These are phyloP conservation scores for Gillenia trifoliata DNA, from an alignment of 306 rosid genomes.

Conservation along the genomic window DNA sequence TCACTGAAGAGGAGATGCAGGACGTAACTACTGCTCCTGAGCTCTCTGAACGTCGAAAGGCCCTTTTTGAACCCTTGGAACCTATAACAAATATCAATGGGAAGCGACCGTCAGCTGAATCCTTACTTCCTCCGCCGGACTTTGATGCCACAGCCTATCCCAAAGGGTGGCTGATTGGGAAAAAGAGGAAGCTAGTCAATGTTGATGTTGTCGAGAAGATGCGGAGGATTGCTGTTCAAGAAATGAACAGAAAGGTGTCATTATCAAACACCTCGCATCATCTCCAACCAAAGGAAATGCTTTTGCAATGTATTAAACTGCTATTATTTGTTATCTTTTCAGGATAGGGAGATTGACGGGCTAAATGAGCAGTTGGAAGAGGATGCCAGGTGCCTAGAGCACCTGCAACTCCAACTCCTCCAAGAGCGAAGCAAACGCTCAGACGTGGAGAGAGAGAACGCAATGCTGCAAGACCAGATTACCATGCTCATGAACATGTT, in stretches of 20 bases:
- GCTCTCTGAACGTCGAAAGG: constrained; percentile 67
- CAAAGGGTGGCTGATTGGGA: constrained; percentile 85
- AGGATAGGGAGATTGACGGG: constrained; percentile 88
- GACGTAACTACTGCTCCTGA: constrained; percentile 32
- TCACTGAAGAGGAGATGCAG: constrained; percentile 34
- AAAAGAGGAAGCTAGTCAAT: constrained; percentile 91
- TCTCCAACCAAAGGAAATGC: neutral
- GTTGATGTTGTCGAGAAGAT: constrained; percentile 96
- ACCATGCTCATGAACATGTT: constrained; percentile 92
- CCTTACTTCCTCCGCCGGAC: constrained; percentile 92
- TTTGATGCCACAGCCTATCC: constrained; percentile 77
- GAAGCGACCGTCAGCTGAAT: constrained; percentile 60
- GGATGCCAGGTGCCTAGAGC: constrained; percentile 67
- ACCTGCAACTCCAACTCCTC: constrained; percentile 75
- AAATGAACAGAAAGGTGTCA: constrained; percentile 93
- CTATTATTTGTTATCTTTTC: constrained; percentile 1
- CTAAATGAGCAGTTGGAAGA: constrained; percentile 82
- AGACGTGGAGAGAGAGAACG: constrained; percentile 66
- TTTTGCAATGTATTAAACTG: neutral
- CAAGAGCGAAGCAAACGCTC: constrained; percentile 71
- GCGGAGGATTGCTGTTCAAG: constrained; percentile 89
- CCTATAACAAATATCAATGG: constrained; percentile 51
- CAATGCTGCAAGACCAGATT: constrained; percentile 73
- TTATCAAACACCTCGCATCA: constrained; percentile 7
- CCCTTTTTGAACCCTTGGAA: constrained; percentile 84